Evolutionary conservation across 768 basidiomycete genomes (phyloP), one percentile per base, ranked within the genome.

Genomic region (Albatrellus ellisii): DNA sequence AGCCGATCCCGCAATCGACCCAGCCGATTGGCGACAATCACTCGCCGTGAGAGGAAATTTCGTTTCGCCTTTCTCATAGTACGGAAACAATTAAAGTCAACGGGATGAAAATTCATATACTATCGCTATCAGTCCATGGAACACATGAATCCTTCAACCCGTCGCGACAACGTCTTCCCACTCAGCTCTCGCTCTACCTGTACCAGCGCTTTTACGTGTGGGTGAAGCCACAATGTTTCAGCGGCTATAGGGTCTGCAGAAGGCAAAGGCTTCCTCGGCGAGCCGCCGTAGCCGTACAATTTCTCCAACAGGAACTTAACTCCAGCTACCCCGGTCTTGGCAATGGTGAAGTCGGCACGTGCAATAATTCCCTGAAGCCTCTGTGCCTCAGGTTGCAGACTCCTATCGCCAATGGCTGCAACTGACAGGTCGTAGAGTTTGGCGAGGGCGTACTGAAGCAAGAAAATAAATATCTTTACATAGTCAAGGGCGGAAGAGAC

Each of bases 261-360:
- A 36, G 74, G 70, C 36, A 94, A 69, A 10, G 91, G 91, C 53
- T 70, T 73, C 41, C 90, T 69, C n/a, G 87, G 79, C 20, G 61
- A 53, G 0, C 87, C 88, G 11, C 88, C 86, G 56, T 90, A 91
- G 7, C 87, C 88, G 49, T 80, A 70, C 15, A 83, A 56, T 54
- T 71, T 80, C 57, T 86, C 66, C 11, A 90, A 60, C 31, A 85
- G 66, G 54, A 65, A 79, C 60, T 94, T 94, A n/a, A 82, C 89
- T 4, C 90, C 89, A 5, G 80, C 62, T 46, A 94, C 78, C 2
- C 77, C 78, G 2, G 75, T 62, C 53, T 82, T 80, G 20, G 81
- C 72, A 51, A 90, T 79, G 5, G 84, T 81, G 49, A 66, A 79
- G 57, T 95, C 91, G 4, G 77, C 87, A 36, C 72, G 75, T 7